Percentiles rank a stretch among this genome's conserved stretches.
phyloP scores from a whole-genome alignment of 2,329 filamentous ascomycete species.

The Hawksworthiomyces lignivorus region DNA sequence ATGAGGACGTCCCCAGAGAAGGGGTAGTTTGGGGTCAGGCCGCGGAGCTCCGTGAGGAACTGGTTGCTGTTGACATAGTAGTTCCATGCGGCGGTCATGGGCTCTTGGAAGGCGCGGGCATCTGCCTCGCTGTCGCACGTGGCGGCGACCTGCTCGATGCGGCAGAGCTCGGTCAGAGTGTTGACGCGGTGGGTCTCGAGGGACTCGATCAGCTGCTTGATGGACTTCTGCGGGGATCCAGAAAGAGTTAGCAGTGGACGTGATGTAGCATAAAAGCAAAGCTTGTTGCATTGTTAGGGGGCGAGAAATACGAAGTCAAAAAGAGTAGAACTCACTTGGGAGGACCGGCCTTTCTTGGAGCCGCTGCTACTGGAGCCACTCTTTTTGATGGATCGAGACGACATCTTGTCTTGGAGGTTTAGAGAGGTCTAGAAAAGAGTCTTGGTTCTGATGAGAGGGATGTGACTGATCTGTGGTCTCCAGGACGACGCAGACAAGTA shows the following conservation, averaged over 20 bases:
- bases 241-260: too few relatives aligned
- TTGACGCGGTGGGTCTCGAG: conserved; percentile 62
- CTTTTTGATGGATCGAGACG: not conserved
- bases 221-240: conserved; percentile 28
- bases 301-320: conserved; percentile 17
- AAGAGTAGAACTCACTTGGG: conserved; percentile 21
- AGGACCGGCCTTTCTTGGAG: conserved; percentile 21
- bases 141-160: conserved; percentile 60
- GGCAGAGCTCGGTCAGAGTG: conserved; percentile 63
- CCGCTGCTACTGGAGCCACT: not conserved
- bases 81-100: conserved; percentile 64
- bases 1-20: conserved; percentile 57
- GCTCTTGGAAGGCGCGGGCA: conserved; percentile 47
- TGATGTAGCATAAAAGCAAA: too few relatives aligned
- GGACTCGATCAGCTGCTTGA: conserved; percentile 51
- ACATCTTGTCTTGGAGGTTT: not conserved
- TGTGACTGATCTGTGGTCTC: too few relatives aligned
- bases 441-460: too few relatives aligned
- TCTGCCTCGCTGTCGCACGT: conserved; percentile 50
- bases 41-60: conserved; percentile 61
- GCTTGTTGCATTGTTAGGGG: not conserved
- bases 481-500: too few relatives aligned
- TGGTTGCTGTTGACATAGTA: conserved; percentile 66
- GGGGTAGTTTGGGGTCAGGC: conserved; percentile 59
- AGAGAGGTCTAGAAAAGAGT: not conserved